Conservation (phyloP, 306 rosid species). For the Glycine latifolia region DNA sequence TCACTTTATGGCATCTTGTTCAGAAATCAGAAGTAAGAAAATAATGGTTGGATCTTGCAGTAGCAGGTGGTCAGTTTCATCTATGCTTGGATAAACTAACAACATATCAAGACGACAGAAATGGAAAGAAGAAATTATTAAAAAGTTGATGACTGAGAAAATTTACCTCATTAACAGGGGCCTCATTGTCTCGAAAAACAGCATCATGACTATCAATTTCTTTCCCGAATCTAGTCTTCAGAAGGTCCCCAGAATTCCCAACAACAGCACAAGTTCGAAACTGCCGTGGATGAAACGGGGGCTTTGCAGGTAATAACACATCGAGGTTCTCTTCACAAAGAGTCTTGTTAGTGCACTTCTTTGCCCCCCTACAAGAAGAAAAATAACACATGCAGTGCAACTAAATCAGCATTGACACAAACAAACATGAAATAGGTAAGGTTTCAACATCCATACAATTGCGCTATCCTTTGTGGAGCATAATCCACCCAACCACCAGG, state of each 20-base stretch:
- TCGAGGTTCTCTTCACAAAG: constrained; percentile 92
- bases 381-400: constrained; percentile 9
- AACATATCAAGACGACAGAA: constrained; percentile 23
- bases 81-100: constrained; percentile 19
- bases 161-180: constrained; percentile 91
- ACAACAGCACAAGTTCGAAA: constrained; percentile 92
- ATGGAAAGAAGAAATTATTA: constrained; percentile 16
- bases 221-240: constrained; percentile 80
- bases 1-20: constrained; percentile 23
- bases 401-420: constrained; percentile 11
- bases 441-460: constrained; percentile 64
- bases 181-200: constrained; percentile 95
- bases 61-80: constrained; percentile 33
- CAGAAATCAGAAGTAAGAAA: background rate
- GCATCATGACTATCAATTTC: constrained; percentile 95
- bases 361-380: constrained; percentile 65
- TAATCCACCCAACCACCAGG: constrained; percentile 94
- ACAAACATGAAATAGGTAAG: constrained; percentile 21
- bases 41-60: constrained; percentile 37
- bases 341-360: constrained; percentile 79
- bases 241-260: constrained; percentile 98
- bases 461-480: constrained; percentile 92
- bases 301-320: constrained; percentile 81
- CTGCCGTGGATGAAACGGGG: constrained; percentile 92
- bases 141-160: constrained; percentile 14